Base-by-base conservation (phyloP, 169 alveolate species). In the Toxoplasma gondii region DNA sequence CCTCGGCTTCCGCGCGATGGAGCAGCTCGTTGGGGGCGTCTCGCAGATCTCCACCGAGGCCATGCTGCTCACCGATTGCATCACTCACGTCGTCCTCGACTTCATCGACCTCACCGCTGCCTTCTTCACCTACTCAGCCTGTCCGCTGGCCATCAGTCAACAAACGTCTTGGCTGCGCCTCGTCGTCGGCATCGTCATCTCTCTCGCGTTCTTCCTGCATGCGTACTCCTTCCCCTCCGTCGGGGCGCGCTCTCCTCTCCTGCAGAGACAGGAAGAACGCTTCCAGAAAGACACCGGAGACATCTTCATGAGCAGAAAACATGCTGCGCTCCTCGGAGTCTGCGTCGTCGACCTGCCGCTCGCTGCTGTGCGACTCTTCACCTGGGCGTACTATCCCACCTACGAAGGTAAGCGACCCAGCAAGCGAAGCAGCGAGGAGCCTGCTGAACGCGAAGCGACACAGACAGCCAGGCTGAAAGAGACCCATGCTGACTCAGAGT, bases 291-390 rank as follows among this genome's bases (percentile, higher is more conserved):
- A 43, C 44, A 17, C 54, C 17, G 97, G 96, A 36, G 97, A 94
- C 44, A 95, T 95, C 67, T 93, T 88, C 82, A 96, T 95, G 78
- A 96, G 88, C 58, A 83, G 97, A 43, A 96, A 96, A 86, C 97
- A 96, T 49, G 97, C 97, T 29, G 97, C 97, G 29, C 74, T 96
- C 70, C 97, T 96, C 43, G 97, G 97, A 19, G 88, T 96, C 88
- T 96, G 94, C 92, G 58, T 96, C 27, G 97, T 96, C 58, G 97
- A 96, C 43, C 74, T 96, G 67, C 97, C 97, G 64, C 88, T 96
- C 38, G 92, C 93, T 17, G 78, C 88, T 24, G 86, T 96, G 36
- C 39, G 97, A 82, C 92, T 88, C 84, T 93, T 93, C 92, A 91
- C 95, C 43, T 96, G 97, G 97, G 94, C 94, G 44, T 92, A 92